These are phyloP conservation scores for Dryas alaskensis DNA, from an alignment of 306 rosid species.

Conservation along the genomic window DNA sequence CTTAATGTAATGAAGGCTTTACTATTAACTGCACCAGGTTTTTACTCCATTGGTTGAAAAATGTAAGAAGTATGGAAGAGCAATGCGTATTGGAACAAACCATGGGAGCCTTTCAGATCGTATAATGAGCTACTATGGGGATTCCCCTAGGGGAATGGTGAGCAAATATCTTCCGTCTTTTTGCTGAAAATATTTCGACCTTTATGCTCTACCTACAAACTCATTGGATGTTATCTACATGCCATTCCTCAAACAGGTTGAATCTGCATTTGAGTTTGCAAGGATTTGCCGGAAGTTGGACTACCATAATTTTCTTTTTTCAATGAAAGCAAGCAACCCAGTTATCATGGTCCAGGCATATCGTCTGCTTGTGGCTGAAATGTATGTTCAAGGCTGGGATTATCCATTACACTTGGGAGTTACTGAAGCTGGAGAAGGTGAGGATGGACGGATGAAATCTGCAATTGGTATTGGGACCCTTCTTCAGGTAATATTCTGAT, in stretches of 20 bases:
- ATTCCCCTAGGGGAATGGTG: slow-evolving; percentile 99
- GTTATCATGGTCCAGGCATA: slow-evolving; percentile 98
- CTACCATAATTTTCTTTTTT: slow-evolving; percentile 85
- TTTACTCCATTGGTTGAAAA: slow-evolving; percentile 94
- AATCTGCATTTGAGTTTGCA: slow-evolving; percentile 99
- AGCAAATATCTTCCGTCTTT: slow-evolving; percentile 28
- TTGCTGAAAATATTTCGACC: slow-evolving; percentile 7
- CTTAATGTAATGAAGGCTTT: background rate
- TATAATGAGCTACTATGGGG: slow-evolving; percentile 99
- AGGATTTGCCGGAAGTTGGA: slow-evolving; percentile 93
- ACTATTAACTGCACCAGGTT: slow-evolving; percentile 44
- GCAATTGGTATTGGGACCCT: slow-evolving; percentile 99
- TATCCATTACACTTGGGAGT: slow-evolving; percentile 98
- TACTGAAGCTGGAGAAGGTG: slow-evolving; percentile 99
- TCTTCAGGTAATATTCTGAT: slow-evolving; percentile 66
- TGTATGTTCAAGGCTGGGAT: slow-evolving; percentile 97
- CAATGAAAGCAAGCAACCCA: slow-evolving; percentile 99
- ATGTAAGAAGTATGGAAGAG: slow-evolving; percentile 97
- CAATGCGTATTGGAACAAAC: slow-evolving; percentile 98
- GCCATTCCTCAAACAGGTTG: slow-evolving; percentile 63
- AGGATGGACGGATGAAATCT: slow-evolving; percentile 99
- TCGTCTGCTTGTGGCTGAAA: slow-evolving; percentile 91
- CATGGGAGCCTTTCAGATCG: slow-evolving; percentile 99
- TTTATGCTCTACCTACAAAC: slow-evolving; percentile 11
- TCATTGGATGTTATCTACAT: slow-evolving; percentile 16